A percentile compares a stretch with the other conserved stretches of the same genome.
Evolutionary conservation across 2,329 filamentous ascomycete species (phyloP).

Genomic region (Fusarium zealandicum): DNA sequence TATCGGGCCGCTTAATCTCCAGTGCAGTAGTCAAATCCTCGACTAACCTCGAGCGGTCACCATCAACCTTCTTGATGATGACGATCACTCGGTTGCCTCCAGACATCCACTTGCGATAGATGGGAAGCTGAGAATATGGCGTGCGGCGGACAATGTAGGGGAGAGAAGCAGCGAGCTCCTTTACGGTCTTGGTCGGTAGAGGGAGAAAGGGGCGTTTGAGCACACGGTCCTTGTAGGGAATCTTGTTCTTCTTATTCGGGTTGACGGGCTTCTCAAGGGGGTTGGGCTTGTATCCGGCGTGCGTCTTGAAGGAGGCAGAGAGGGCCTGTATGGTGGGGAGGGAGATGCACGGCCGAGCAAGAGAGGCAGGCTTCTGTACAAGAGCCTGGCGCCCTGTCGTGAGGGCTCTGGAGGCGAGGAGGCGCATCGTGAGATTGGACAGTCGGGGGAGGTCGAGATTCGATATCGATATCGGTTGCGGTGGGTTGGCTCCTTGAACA

Average conservation of each 20-base stretch:
- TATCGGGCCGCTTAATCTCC: slow-evolving; percentile 60
- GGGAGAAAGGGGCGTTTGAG: slow-evolving; percentile 41
- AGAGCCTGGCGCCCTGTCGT: slow-evolving; percentile 31
- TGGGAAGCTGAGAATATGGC: slow-evolving; percentile 71
- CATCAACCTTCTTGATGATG: slow-evolving; percentile 79
- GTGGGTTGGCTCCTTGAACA: background rate
- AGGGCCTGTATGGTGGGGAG: slow-evolving; percentile 28
- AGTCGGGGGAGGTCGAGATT: slow-evolving; percentile 8
- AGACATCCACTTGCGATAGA: slow-evolving; percentile 77
- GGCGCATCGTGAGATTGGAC: slow-evolving; percentile 39
- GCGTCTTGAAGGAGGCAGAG: slow-evolving; percentile 35
- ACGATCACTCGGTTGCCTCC: slow-evolving; percentile 81
- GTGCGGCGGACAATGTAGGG: slow-evolving; percentile 79
- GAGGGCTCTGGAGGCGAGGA: slow-evolving; percentile 36
- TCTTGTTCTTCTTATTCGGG: slow-evolving; percentile 39
- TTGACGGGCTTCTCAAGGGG: slow-evolving; percentile 32
- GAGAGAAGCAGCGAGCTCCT: slow-evolving; percentile 39
- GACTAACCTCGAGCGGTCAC: slow-evolving; percentile 69
- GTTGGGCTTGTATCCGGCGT: slow-evolving; percentile 34
- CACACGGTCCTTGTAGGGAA: slow-evolving; percentile 36
- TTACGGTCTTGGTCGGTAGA: slow-evolving; percentile 42
- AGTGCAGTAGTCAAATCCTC: slow-evolving; percentile 69
- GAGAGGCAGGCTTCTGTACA: slow-evolving; percentile 13
- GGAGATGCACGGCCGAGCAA: slow-evolving; percentile 22
- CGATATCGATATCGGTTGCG: background rate